Evolutionary conservation across 345 rosid species (phyloP), one percentile per base, ranked within the genome.

Genomic region (Boechera divaricarpa): DNA sequence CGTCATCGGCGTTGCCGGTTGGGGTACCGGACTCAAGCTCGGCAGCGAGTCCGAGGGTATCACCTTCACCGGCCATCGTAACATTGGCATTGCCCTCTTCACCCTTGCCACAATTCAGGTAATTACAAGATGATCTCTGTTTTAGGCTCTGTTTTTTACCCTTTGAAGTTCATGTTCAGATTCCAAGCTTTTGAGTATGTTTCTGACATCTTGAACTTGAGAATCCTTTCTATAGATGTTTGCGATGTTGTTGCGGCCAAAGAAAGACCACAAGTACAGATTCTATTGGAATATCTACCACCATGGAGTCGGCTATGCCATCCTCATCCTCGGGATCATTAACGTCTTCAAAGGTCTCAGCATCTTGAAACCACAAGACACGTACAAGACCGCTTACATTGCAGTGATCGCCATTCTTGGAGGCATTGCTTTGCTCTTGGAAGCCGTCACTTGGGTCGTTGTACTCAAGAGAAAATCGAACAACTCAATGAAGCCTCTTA

Each of bases 21-120:
- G 97, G 98, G 91, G 79, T 63, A 91, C 91, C 11, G 97, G 98
- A n/a, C 63, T 93, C 42, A 91, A 91, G 76, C 92, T 93, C n/a
- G 96, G 98, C 15, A 67, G 82, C 8, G 87, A 93, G 77, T 91
- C 97, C 3, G 15, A 68, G 4, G 92, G 88, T 6, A 24, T 86
- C 26, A 58, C 36, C 1, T 86, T 26, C 56, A 5, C 77, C 0
- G 10, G 5, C 36, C 98, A 93, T 66, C 85, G 97, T 24, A 82
- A 84, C 24, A 85, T 93, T 5, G 98, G 98, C 51, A 88, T 91
- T 10, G 79, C 90, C 47, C 92, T 93, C 52, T 89, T 91, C 82
- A 29, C 82, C 63, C 48, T 91, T 3, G 93, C 95, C 52, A 89
- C 97, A 3, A 42, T 93, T 56, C 98, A 93, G 97, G 97, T 90